Evolutionary conservation across 306 rosid species (phyloP).

Genomic region (Inga oerstediana): DNA sequence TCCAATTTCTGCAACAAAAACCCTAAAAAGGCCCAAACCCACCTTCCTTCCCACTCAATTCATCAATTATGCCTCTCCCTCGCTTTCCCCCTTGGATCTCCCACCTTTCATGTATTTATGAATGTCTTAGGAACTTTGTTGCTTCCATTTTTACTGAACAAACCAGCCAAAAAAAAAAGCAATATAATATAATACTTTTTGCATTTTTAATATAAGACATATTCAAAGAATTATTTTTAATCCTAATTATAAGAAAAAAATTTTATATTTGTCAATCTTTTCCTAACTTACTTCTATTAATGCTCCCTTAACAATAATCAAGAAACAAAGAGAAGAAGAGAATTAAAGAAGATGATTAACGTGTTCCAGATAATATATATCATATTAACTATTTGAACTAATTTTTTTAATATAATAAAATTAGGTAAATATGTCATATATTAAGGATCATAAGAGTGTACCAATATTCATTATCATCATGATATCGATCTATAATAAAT

Average conservation of each 20-base stretch:
- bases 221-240: accelerated
- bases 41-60: not conserved
- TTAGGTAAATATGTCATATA: too few species aligned
- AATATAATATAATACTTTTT: not conserved
- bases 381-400: too few species aligned
- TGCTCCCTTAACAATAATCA: too few species aligned
- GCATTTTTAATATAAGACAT: too few species aligned
- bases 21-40: not conserved
- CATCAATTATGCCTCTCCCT: not conserved
- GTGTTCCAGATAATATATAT: too few species aligned
- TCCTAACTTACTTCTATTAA: too few species aligned
- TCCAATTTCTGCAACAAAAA: slow-evolving; percentile 52
- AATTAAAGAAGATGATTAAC: too few species aligned
- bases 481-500: not conserved
- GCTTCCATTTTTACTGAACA: not conserved
- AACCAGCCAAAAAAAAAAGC: not conserved
- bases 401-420: too few species aligned
- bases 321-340: accelerated
- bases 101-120: not conserved
- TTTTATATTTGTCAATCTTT: too few species aligned
- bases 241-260: not conserved
- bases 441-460: too few species aligned
- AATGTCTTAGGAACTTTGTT: not conserved
- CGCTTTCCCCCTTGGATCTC: not conserved
- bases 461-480: not conserved